Percentiles rank a stretch among this genome's conserved stretches.
phyloP scores from a whole-genome alignment of 2,329 filamentous ascomycete species.

The Penicillium sp. region DNA sequence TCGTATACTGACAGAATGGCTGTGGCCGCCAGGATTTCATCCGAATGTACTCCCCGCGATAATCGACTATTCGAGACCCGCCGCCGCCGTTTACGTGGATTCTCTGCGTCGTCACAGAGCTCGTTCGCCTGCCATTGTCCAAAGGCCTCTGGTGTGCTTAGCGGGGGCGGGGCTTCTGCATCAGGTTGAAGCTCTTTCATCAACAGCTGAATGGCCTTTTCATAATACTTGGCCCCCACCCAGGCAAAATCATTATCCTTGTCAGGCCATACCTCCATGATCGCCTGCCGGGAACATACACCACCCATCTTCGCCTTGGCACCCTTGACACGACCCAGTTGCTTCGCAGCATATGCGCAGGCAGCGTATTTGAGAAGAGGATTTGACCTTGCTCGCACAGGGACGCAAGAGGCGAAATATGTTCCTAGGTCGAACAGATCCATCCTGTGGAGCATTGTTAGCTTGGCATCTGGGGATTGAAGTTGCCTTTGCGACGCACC shows the following conservation, averaged over 20 bases:
- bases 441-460: slow-evolving; percentile 39
- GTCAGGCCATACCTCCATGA: slow-evolving; percentile 57
- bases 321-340: slow-evolving; percentile 58
- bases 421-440: slow-evolving; percentile 53
- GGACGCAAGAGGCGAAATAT: slow-evolving; percentile 63
- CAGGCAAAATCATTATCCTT: slow-evolving; percentile 59
- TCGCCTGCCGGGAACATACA: slow-evolving; percentile 48
- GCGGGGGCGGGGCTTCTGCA: slow-evolving; percentile 34
- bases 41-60: slow-evolving; percentile 46
- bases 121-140: slow-evolving; percentile 41
- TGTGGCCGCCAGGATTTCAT: slow-evolving; percentile 65
- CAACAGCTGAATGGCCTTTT: slow-evolving; percentile 61
- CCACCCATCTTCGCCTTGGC: slow-evolving; percentile 54
- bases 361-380: slow-evolving; percentile 55
- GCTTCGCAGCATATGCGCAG: slow-evolving; percentile 64
- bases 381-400: slow-evolving; percentile 57
- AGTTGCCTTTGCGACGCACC: slow-evolving; percentile 41
- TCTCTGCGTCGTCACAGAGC: slow-evolving; percentile 39
- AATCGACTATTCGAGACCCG: slow-evolving; percentile 48
- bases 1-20: slow-evolving; percentile 70
- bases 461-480: background rate
- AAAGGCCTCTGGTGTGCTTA: slow-evolving; percentile 39
- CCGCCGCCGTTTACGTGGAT: slow-evolving; percentile 46
- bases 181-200: slow-evolving; percentile 49
- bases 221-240: slow-evolving; percentile 64